Base-by-base conservation (phyloP, 2,329 filamentous ascomycete species). In the Phaeosphaeriaceae sp. region DNA sequence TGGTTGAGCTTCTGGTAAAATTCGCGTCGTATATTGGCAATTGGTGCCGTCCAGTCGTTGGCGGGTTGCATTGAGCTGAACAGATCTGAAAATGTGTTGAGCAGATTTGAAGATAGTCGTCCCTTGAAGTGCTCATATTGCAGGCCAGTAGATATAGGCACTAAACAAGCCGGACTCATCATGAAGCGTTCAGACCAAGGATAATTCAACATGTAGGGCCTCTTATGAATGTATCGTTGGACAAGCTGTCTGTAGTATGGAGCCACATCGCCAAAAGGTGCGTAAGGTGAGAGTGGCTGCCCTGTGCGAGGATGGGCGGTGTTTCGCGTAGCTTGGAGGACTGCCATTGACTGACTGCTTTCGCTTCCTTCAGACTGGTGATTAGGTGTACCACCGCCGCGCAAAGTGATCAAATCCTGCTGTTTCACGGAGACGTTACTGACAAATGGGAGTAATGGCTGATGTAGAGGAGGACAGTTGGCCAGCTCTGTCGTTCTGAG, bases 371-470 rank as follows among this genome's bases (percentile, higher is more conserved):
- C 13, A 31, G n/a, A 19, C 24, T 20, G 9, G 17, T 31, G 45
- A 11, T 17, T 10, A 33, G 33, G 19, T 24, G 27, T 33, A 25
- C n/a, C 50, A 19, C 65, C 64, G 24, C 64, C 64, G 44, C 62
- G 57, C 36, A 67, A 48, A n/a, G 54, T 60, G 9, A 57, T 51
- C 21, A 27, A 17, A 11, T 48, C 22, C 2, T 59, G 57, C 41
- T n/a, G 21, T 7, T 36, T 19, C 15, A 52, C n/a, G 11, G 41
- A 31, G 33, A 33, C n/a, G 44, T 46, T 36, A 41, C 45, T 51
- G 10, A 13, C 20, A 17, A 22, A 24, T 1, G 56, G 41, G n/a
- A n/a, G 21, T 1, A 51, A 41, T 25, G 46, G 13, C 1, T 52
- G 27, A 21, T 20, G 21, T 1, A 55, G 51, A 25, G 46, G 17